Evolutionary conservation across 2,329 filamentous ascomycete species (phyloP), one percentile per base, ranked within the genome.

Genomic region (Chalara sp.): DNA sequence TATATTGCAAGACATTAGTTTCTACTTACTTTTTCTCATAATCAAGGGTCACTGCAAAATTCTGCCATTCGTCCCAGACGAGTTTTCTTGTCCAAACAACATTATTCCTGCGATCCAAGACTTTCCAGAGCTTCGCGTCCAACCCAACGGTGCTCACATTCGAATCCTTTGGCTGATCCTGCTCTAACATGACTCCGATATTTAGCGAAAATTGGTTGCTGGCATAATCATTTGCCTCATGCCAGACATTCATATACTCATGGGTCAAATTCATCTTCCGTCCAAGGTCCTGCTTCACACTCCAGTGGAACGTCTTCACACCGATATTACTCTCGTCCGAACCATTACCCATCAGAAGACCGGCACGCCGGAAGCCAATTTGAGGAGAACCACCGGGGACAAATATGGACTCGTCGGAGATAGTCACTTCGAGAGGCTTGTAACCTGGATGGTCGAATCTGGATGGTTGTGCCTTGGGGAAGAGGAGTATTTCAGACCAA

Each of bases 251-350:
- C 61, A 80, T 70, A 65, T 83, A 84, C 67, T 83, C 79, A 63
- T 84, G 81, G 6, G 74, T 76, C 48, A 76, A 65, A 68, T 84
- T 83, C 48, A 84, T 65, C 4, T 46, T 73, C 8, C 76, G 69
- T 40, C 67, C 60, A 3, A 64, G 53, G 56, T 83, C 79, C 60
- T 78, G 76, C 63, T 72, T 71, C 32, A 84, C 61, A 57, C 75
- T 79, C 65, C 79, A 83, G 66, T 84, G 81, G 47, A 84, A 71
- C 1, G 79, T 82, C 67, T 81, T 82, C 52, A 81, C 65, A 31
- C 79, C 79, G 30, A 64, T 63, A 37, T 73, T 77, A 28, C 74
- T 76, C n/a, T 67, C 56, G 48, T 80, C 79, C 13, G 65, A 68
- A 68, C 76, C 74, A 68, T 73, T 67, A 57, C 70, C 65, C 8